These are phyloP conservation scores for Gyromitra esculenta DNA, from an alignment of 2,329 filamentous ascomycete species.

Conservation along the genomic window DNA sequence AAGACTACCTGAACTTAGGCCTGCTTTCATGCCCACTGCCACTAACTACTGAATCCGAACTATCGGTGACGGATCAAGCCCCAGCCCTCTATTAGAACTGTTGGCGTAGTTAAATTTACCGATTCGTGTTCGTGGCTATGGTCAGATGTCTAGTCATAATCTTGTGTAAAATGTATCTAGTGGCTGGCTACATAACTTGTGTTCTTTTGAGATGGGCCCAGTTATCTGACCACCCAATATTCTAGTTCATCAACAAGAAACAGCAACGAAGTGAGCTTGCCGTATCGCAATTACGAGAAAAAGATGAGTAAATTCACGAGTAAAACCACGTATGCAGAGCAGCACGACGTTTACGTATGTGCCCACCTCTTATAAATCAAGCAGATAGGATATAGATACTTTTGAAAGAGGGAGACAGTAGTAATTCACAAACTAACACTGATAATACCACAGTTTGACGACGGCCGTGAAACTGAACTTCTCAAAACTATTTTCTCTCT, in stretches of 20 bases:
- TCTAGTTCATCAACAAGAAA: background rate
- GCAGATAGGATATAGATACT: background rate
- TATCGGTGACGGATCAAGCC: too few relatives aligned
- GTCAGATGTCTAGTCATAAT: background rate
- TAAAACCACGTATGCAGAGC: constrained; percentile 30
- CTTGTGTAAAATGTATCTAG: background rate
- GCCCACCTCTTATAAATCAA: background rate
- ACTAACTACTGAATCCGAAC: too few relatives aligned
- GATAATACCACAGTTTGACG: constrained; percentile 65
- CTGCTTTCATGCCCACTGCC: too few relatives aligned
- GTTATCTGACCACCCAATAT: background rate
- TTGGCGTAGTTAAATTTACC: background rate
- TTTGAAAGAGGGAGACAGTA: background rate
- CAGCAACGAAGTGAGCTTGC: background rate
- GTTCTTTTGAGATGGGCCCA: background rate
- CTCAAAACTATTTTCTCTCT: constrained; percentile 74
- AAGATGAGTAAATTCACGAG: constrained; percentile 41
- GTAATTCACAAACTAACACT: background rate
- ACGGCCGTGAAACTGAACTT: constrained; percentile 78
- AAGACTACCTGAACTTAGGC: background rate
- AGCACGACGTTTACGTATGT: constrained; percentile 33
- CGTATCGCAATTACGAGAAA: constrained; percentile 1
- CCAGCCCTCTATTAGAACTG: too few relatives aligned
- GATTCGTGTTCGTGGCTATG: background rate
- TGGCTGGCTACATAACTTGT: background rate